Conservation (phyloP, 768 basidiomycete species). For the Amanita rimosa region DNA sequence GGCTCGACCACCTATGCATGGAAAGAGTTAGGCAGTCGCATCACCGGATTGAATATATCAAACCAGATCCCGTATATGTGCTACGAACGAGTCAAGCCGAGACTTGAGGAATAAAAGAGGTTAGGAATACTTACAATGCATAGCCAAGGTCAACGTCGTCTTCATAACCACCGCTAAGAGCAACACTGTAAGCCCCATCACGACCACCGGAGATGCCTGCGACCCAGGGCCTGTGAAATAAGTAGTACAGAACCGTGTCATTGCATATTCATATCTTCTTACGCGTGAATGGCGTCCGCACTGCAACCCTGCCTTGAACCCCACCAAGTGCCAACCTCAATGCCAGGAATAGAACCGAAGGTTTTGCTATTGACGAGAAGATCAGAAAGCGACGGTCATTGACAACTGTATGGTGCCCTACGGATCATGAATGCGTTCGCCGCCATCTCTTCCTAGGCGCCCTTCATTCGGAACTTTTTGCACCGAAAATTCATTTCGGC, state of each 20-base stretch:
- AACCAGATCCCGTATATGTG: constrained; percentile 74
- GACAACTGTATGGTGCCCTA: constrained; percentile 18
- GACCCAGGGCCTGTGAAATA: constrained; percentile 55
- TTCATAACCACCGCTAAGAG: constrained; percentile 81
- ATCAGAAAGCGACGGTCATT: background rate
- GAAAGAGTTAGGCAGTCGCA: constrained; percentile 1
- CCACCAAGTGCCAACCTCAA: constrained; percentile 82
- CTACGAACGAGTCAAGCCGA: constrained; percentile 22
- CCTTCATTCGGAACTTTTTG: constrained; percentile 27
- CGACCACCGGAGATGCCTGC: constrained; percentile 63
- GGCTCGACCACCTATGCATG: constrained; percentile 61
- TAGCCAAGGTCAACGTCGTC: constrained; percentile 79
- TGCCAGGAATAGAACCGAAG: constrained; percentile 71
- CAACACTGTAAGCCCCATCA: constrained; percentile 75
- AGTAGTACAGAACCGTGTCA: constrained; percentile 2
- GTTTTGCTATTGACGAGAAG: constrained; percentile 39
- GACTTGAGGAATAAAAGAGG: background rate
- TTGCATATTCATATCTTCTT: constrained; percentile 17
- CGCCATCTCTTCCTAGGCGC: constrained; percentile 22
- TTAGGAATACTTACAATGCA: constrained; percentile 50
- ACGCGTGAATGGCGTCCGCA: constrained; percentile 78
- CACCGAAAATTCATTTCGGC: constrained; percentile 25
- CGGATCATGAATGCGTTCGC: constrained; percentile 37
- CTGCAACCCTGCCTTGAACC: constrained; percentile 60
- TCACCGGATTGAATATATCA: constrained; percentile 3